A percentile compares a stretch with the other conserved stretches of the same genome.
Conservation (phyloP, 768 basidiomycete genomes). For the Lanmaoa pseudosensibilis region DNA sequence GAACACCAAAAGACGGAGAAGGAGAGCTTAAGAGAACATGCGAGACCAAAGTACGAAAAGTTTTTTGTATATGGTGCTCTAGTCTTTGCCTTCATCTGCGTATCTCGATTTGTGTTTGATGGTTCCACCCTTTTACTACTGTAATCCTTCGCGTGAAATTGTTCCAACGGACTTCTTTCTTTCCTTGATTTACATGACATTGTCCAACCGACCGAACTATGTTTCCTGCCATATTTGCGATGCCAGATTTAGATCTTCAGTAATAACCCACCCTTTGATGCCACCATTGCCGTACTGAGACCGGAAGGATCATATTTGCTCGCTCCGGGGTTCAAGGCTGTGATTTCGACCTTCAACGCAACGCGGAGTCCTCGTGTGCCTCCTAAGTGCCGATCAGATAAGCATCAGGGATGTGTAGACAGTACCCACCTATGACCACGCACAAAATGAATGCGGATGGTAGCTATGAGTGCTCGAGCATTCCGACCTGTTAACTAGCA, state of each 20-base stretch:
- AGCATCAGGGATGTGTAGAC: background rate
- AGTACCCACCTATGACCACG: background rate
- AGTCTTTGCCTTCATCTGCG: constrained; percentile 11
- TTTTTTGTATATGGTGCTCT: constrained; percentile 16
- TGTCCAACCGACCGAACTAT: background rate
- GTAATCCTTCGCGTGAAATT: background rate
- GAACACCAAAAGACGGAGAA: constrained; percentile 3
- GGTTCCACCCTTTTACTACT: background rate
- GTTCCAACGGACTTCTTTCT: background rate
- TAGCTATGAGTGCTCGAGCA: background rate
- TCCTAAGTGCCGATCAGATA: background rate
- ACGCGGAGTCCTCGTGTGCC: constrained; percentile 9
- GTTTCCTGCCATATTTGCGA: background rate
- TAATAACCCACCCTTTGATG: background rate
- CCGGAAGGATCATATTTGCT: background rate
- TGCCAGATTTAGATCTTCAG: background rate
- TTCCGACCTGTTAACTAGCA: background rate
- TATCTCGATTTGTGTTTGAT: constrained; percentile 15
- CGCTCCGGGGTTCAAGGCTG: background rate
- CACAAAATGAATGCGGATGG: background rate
- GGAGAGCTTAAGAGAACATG: background rate
- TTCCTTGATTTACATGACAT: constrained; percentile 4
- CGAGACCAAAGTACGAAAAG: constrained; percentile 4
- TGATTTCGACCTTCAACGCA: background rate
- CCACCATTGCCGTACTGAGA: background rate